Evolutionary conservation across 1,284 basidiomycete genomes (phyloP), one percentile per base, ranked within the genome.

Genomic region (Meira nashicola): DNA sequence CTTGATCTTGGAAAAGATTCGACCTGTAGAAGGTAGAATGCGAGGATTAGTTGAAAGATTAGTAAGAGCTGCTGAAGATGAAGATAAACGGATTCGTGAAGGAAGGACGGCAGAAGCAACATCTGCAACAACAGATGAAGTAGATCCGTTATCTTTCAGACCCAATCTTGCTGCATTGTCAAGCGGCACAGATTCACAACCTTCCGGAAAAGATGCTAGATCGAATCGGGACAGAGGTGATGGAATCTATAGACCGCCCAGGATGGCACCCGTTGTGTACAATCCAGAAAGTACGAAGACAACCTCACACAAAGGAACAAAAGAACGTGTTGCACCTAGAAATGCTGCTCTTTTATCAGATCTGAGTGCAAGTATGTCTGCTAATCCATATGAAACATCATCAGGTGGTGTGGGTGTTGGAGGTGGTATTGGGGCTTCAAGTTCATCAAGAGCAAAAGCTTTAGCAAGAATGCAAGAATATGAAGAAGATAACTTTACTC

Each of bases 401-500:
- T 68, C 71, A 11, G 65, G 60, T 8, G 75, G 75, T 44, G 66
- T 74, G 19, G 74, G 73, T 17, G 68, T 70, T 15, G 68, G 67
- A 19, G 65, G 62, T 6, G 66, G 68, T n/a, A 46, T 63, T 33
- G 60, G 67, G 17, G 12, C 21, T 37, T 40, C 50, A 1, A 60
- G 63, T n/a, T 73, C 71, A 6, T 82, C 83, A 19, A 87, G 90
- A 23, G 89, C 88, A 9, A 83, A 86, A 39, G 86, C 90, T 64
- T 82, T 97, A 62, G 85, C 87, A 68, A 85, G 87, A 12, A 87
- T 96, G 81, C 86, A 86, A 55, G 88, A 91, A 66, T 98, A 90
- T 79, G 94, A 98, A 80, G 94, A 97, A 79, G 90, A 91, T 57
- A 94, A 96, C 79, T 92, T 97, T 81, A 92, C 89, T 28, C 86